Base-by-base conservation (phyloP, 2,329 filamentous ascomycete genomes). In the Chrysosphaeria jannelii region DNA sequence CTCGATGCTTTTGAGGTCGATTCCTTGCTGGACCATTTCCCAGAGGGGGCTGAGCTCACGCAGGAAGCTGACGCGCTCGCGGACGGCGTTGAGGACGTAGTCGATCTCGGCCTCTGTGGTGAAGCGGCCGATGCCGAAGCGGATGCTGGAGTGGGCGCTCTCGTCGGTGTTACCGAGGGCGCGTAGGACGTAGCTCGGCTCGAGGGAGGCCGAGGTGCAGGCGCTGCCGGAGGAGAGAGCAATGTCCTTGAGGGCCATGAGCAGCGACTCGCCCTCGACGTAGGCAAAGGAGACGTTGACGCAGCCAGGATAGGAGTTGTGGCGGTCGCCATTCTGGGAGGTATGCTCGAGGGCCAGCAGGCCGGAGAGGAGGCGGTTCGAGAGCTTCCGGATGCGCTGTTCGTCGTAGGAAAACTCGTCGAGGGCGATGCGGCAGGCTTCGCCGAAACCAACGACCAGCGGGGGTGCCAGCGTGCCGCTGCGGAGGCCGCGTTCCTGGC, bases 271-370 rank as follows among this genome's bases (percentile, higher is more conserved):
- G 34, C 85, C 85, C 47, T 97, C 85, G 4, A 97, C 78, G 38
- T 97, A 97, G 16, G 85, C 81, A 39, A 97, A 97, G 0, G 85
- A 97, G 8, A 97, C 72, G 43, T 97, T 97, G 30, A 97, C 81
- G 36, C 85, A 97, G 31, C 85, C 85, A 2, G 85, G 78, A 42
- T 97, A 97, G 44, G 88, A 88, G 24, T 62, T 57, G 4, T 69
- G 46, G 2, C 66, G 56, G 35, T 85, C 76, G 23, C 85, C 85
- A 38, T 97, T 97, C 35, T 90, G 66, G 6, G 57, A 61, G 3
- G 85, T 90, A 46, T 97, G 85, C 42, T 93, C 85, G 50, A 97
- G 60, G 5, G 74, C 46, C 11, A 97, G 53, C 3, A 97, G 65
- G 3, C 78, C 79, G 10, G 71, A 63, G 19, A 75, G 54, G 13